Conservation (phyloP, 2,329 filamentous ascomycete genomes). For the Venturia asperata region DNA sequence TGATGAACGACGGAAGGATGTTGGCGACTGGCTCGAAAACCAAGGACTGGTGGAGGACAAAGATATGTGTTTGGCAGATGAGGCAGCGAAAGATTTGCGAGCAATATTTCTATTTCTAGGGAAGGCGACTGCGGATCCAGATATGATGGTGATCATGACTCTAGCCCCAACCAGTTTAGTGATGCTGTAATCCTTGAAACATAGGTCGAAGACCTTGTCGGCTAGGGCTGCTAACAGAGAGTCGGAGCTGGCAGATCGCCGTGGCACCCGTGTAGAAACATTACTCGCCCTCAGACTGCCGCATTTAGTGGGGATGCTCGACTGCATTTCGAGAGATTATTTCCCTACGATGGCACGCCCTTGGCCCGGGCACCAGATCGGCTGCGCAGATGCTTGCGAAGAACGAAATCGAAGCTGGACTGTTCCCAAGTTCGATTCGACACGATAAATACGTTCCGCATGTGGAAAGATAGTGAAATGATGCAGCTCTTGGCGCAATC, state of each 20-base stretch:
- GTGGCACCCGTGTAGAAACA: neutral
- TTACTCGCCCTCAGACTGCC: neutral
- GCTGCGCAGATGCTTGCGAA: neutral
- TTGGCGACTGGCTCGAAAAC: neutral
- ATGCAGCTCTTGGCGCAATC: neutral
- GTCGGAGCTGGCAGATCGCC: neutral
- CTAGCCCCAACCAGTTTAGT: neutral
- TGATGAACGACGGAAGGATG: conserved; percentile 20
- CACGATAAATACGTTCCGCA: neutral
- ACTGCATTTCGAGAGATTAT: neutral
- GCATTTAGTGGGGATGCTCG: neutral
- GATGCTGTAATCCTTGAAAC: conserved; percentile 12
- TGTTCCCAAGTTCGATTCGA: neutral
- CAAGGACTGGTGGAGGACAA: neutral
- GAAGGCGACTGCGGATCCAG: neutral
- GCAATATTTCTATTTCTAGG: conserved; percentile 2
- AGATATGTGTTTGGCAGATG: neutral
- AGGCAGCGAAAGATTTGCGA: neutral
- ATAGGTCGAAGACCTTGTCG: conserved; percentile 3
- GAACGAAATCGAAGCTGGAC: neutral
- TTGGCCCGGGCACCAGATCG: neutral
- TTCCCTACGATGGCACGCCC: neutral
- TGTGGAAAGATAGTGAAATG: neutral
- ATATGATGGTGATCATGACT: conserved; percentile 6
- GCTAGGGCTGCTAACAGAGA: conserved; percentile 7